Base-by-base conservation (phyloP, 1,284 basidiomycete genomes). In the Cutaneotrichosporon dermatis region DNA sequence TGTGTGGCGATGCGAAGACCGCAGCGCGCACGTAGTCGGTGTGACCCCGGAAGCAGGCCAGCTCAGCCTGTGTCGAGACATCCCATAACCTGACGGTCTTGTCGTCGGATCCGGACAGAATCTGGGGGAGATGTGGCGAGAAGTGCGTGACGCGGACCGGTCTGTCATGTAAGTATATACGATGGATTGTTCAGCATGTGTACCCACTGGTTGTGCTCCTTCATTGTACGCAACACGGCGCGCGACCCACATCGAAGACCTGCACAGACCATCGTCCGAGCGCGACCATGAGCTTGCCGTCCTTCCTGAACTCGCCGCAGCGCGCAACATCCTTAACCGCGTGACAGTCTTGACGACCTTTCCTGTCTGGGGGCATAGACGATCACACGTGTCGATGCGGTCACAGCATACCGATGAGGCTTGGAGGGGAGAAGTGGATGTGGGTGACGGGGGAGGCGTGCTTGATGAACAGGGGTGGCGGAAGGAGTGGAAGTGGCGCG, bases 271-370 rank as follows among this genome's bases (percentile, higher is more conserved):
- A 62, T 87, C 89, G 75, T 99, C 95, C 71, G 97, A 92, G 57
- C 92, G 94, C 95, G 0, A 97, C 89, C 35, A 98, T 85, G 42
- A 99, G 83, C 75, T 95, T 96, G 34, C 95, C 96, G 77, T 99
- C 96, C 54, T 83, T 84, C 56, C 96, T 84, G 61, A 97, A 92
- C 69, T 85, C 84, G 11, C 88, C 93, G 67, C 89, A 88, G 60
- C 93, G 82, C 1, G 94, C 94, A 37, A 95, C 88, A 72, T 98
- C 95, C 77, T 96, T 96, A 99, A 99, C 39, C 96, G 82, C 35
- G 92, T 89, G 62, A 99, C 93, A 0, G 92, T 96, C 81, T 99
- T 99, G 13, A 88, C 89, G 44, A 97, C 87, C 76, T 94, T 92
- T 76, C 94, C 91, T 7, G 94, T 98, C 61, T 86, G 39, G 93